phyloP scores from a whole-genome alignment of 148 eudicot genomes.

The Talinum fruticosum region DNA sequence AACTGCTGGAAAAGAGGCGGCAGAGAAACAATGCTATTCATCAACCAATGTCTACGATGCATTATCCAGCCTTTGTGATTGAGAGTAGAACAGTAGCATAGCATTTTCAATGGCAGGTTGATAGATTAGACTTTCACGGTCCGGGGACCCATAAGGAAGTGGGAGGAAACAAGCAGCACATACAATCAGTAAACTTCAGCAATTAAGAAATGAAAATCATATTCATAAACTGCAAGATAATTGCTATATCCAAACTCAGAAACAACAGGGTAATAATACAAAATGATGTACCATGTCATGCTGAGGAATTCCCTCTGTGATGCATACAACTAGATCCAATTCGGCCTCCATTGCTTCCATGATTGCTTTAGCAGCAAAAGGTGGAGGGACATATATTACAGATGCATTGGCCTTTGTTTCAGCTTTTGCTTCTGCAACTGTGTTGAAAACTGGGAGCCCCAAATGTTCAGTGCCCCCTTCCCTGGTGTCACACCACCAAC shows the following conservation, averaged over 20 bases:
- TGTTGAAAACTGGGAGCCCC: conserved; percentile 91
- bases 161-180: too few species aligned
- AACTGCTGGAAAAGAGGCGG: too few species aligned
- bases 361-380: conserved; percentile 93
- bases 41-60: too few species aligned
- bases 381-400: conserved; percentile 93
- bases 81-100: too few species aligned
- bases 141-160: neutral
- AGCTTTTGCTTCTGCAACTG: conserved; percentile 95
- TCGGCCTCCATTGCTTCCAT: conserved; percentile 97
- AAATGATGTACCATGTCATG: conserved; percentile 80
- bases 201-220: neutral
- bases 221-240: neutral
- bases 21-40: too few species aligned
- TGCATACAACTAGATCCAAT: conserved; percentile 87
- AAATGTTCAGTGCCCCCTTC: conserved; percentile 98
- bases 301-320: conserved; percentile 99
- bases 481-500: conserved; percentile 98
- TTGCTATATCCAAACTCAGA: neutral
- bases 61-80: too few species aligned
- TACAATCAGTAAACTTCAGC: neutral
- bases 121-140: neutral
- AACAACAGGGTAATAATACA: neutral
- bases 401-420: conserved; percentile 96
- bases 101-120: too few species aligned